Percentiles rank a stretch among this genome's conserved stretches.
These are phyloP conservation scores for Daldinia vernicosa DNA, from an alignment of 495 filamentous ascomycete genomes.

Conservation along the genomic window DNA sequence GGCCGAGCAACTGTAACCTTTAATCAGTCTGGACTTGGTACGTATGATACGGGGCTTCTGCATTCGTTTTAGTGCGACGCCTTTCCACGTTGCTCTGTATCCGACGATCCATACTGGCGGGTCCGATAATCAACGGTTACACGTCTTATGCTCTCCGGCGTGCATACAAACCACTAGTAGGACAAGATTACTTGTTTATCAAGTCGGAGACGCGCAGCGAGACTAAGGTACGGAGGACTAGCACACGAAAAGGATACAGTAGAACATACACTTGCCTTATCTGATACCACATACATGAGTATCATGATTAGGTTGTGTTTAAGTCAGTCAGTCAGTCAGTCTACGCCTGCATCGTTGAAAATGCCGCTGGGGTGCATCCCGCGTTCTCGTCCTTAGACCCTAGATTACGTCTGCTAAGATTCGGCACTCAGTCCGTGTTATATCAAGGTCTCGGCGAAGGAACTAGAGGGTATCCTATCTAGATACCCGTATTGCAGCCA, in stretches of 20 bases:
- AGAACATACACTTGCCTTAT: slow-evolving; percentile 14
- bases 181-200: slow-evolving; percentile 20
- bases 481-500: neutral
- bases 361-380: neutral
- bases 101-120: slow-evolving; percentile 29
- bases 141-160: slow-evolving; percentile 11
- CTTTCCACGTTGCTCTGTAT: slow-evolving; percentile 31
- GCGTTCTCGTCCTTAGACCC: neutral
- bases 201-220: slow-evolving; percentile 22
- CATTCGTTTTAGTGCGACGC: slow-evolving; percentile 15
- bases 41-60: slow-evolving; percentile 21
- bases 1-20: slow-evolving; percentile 24
- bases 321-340: neutral
- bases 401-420: slow-evolving; percentile 24
- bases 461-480: neutral
- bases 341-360: neutral
- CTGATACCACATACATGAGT: slow-evolving; percentile 14
- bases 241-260: slow-evolving; percentile 11
- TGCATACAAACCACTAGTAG: slow-evolving; percentile 20
- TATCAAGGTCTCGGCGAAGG: neutral
- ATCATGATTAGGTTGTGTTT: slow-evolving; percentile 18
- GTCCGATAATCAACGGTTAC: slow-evolving; percentile 14
- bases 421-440: slow-evolving; percentile 9
- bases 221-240: slow-evolving; percentile 27
- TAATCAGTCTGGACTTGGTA: slow-evolving; percentile 5